phyloP scores from a whole-genome alignment of 2,329 filamentous ascomycete genomes.

The Aspergillus brasiliensis region DNA sequence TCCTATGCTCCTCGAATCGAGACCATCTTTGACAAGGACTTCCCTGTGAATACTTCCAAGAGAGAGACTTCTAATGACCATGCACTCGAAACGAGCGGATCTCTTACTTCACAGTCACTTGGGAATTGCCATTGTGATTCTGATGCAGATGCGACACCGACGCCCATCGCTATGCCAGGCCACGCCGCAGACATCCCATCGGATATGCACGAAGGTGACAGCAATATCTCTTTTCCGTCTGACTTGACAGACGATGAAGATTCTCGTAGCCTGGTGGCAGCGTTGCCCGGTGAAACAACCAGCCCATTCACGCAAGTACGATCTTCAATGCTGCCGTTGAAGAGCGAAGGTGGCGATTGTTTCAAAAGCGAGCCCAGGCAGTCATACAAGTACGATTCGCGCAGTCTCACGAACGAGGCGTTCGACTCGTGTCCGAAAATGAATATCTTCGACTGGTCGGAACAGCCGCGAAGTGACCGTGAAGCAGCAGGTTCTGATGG shows the following conservation, averaged over 20 bases:
- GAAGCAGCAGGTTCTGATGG: constrained; percentile 55
- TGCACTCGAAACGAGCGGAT: constrained; percentile 52
- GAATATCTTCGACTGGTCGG: constrained; percentile 67
- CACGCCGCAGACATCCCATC: constrained; percentile 11
- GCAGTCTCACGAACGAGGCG: constrained; percentile 21
- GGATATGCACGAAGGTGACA: constrained; percentile 19
- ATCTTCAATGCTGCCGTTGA: constrained; percentile 12
- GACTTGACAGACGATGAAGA: constrained; percentile 31
- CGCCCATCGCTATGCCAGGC: constrained; percentile 15
- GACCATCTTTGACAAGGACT: constrained; percentile 63
- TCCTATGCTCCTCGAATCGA: constrained; percentile 61
- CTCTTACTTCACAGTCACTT: constrained; percentile 39
- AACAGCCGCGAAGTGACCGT: constrained; percentile 57
- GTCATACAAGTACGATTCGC: constrained; percentile 17
- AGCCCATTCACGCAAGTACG: constrained; percentile 8
- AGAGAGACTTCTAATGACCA: constrained; percentile 49
- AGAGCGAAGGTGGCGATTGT: constrained; percentile 3
- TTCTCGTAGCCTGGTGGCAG: constrained; percentile 30
- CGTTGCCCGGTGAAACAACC: constrained; percentile 28
- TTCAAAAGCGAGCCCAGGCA: constrained; percentile 8
- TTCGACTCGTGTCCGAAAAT: constrained; percentile 49
- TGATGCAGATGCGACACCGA: constrained; percentile 23
- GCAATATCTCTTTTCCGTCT: constrained; percentile 25
- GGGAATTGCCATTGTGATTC: constrained; percentile 19
- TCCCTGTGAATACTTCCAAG: constrained; percentile 39